Evolutionary conservation across 1,139 yeast species (phyloP), one percentile per base, ranked within the genome.

Genomic region (Magnusiomyces paraingens): DNA sequence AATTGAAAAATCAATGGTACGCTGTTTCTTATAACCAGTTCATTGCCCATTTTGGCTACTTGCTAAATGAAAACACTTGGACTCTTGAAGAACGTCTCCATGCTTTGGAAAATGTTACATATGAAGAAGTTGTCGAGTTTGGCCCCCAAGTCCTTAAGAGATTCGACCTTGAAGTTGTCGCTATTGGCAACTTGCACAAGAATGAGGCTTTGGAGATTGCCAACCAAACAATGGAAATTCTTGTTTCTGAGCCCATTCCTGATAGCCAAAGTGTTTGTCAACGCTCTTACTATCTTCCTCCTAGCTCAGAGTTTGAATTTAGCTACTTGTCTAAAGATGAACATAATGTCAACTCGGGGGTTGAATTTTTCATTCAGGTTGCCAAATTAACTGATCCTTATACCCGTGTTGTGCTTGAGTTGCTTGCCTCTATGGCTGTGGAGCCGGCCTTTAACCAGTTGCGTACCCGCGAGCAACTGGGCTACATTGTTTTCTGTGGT

Each of bases 401-500:
- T 21, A 53, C 65, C 18, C 66, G 75, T 46, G 77, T 89, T 0
- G 66, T 80, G 52, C 75, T 85, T 18, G 90, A 86, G 52, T 71
- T 93, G 52, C 69, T 89, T 50, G 79, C 85, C 0, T 90, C 87
- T 54, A 77, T 90, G 58, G 74, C 86, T 50, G 81, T 80, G 58
- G 98, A 91, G 66, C 97, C 97, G 1, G 86, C 91, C 53, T 93
- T 93, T 69, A 84, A 88, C 66, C 88, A 86, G 60, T 76, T 93
- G 55, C 79, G 99, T 69, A 93, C 99, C 2, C 84, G 88, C 63
- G 99, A 93, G 69, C 98, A 93, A 67, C 75, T 87, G 40, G 95
- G 95, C 1, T 87, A 87, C 65, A 90, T 93, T 57, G 99, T 93
- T 0, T 89, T 88, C 66, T 83, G 94, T 41, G 87, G 95, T 1